Conservation (phyloP, 1,284 basidiomycete species). For the Rhodotorula sp. region DNA sequence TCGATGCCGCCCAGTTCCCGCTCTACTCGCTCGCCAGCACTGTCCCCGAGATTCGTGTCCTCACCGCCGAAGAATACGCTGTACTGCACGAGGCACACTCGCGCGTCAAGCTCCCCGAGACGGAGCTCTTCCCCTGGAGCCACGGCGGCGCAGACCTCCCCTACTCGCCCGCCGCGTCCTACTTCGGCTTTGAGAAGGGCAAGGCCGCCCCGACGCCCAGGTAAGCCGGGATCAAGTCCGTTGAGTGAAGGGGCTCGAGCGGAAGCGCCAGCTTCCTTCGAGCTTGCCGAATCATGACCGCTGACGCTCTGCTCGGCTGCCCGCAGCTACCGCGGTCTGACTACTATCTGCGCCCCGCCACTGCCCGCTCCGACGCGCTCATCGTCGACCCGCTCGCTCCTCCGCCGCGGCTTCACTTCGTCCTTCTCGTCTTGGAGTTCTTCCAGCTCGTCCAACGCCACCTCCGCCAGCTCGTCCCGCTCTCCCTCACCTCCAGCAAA, state of each 20-base stretch:
- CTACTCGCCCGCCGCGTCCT: constrained; percentile 71
- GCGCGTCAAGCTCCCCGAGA: constrained; percentile 69
- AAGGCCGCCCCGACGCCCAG: constrained; percentile 41
- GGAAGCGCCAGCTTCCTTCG: too few species aligned
- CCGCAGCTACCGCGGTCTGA: constrained; percentile 39
- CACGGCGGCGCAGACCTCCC: constrained; percentile 75
- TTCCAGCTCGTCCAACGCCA: constrained; percentile 22
- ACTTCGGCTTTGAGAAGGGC: constrained; percentile 61
- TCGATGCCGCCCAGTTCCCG: constrained; percentile 21
- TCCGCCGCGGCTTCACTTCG: constrained; percentile 31
- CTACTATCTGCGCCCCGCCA: constrained; percentile 32
- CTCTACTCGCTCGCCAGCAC: constrained; percentile 16
- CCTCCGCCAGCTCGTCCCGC: constrained; percentile 28
- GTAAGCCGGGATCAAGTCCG: constrained; percentile 34
- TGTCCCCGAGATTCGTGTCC: constrained; percentile 53
- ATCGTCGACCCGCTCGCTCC: constrained; percentile 4
- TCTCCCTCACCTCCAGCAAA: constrained; percentile 20
- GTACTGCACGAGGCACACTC: constrained; percentile 64
- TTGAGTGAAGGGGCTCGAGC: neutral
- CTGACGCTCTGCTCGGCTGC: neutral
- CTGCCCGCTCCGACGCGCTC: neutral
- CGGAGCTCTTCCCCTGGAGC: constrained; percentile 76
- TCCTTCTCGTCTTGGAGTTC: constrained; percentile 33
- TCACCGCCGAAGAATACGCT: constrained; percentile 62
- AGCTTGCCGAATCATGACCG: too few species aligned